Percentiles rank a stretch among this genome's conserved stretches.
phyloP scores from a whole-genome alignment of 225 moss, liverwort and hornwort species.

The Neckera pumila region DNA sequence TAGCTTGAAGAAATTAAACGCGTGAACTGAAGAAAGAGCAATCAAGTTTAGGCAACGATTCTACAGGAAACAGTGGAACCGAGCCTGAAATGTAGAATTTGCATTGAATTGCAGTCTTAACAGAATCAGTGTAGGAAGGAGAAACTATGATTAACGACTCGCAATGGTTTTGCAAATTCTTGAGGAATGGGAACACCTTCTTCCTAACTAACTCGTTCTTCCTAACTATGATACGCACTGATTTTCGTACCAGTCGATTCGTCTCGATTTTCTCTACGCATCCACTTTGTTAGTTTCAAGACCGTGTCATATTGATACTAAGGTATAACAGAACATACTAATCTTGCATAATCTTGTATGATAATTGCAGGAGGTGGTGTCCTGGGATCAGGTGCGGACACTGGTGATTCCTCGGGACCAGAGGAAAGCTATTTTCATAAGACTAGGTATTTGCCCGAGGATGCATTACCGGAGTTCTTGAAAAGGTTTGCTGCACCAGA shows the following conservation, averaged over 20 bases:
- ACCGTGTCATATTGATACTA: background rate
- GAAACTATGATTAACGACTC: background rate
- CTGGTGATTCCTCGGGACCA: background rate
- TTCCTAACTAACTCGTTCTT: background rate
- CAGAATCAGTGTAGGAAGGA: background rate
- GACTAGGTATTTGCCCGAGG: background rate
- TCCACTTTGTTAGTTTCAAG: background rate
- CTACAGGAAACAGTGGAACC: background rate
- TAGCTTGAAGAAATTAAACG: constrained; percentile 17
- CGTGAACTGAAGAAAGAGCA: background rate
- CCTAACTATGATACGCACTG: background rate
- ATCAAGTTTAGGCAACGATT: background rate
- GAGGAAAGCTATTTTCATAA: constrained; percentile 5
- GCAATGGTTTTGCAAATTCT: constrained; percentile 9
- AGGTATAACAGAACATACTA: background rate
- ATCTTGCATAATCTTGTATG: background rate
- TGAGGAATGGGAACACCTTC: background rate
- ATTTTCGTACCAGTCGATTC: background rate
- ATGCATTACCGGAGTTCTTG: constrained; percentile 2
- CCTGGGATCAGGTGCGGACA: background rate
- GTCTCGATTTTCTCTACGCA: background rate
- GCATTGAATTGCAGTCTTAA: background rate
- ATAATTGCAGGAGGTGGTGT: background rate
- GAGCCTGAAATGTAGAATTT: background rate
- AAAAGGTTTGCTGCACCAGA: background rate